These are phyloP conservation scores for Eucalyptus curtisii DNA, from an alignment of 345 rosid genomes.

Conservation along the genomic window DNA sequence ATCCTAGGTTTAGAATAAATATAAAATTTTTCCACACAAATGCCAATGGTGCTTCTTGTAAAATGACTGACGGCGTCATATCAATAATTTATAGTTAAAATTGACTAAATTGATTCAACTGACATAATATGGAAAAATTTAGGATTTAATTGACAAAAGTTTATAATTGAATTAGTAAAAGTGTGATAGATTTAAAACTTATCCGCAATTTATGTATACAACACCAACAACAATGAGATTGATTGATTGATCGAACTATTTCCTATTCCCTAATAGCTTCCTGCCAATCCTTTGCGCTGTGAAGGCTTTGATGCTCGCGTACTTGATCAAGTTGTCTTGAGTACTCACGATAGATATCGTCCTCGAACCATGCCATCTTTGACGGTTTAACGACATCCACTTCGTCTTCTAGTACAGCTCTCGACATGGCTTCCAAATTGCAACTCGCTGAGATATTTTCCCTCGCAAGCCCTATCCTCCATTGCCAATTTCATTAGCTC, in stretches of 20 bases:
- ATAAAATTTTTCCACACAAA: fast-evolving
- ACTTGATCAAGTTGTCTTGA: not conserved
- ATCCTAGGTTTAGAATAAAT: not conserved
- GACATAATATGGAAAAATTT: no score
- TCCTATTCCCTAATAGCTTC: not conserved
- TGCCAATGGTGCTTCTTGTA: fast-evolving
- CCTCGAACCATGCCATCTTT: not conserved
- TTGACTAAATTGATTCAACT: fast-evolving
- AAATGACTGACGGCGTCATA: fast-evolving
- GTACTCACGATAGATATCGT: not conserved
- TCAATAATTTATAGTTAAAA: fast-evolving
- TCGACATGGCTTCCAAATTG: not conserved
- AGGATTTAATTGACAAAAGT: no score
- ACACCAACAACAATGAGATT: not conserved
- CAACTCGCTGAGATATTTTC: not conserved
- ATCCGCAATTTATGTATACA: not conserved
- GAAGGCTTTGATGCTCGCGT: not conserved
- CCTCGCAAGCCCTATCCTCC: not conserved
- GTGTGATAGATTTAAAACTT: no score
- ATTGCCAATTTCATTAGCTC: not conserved
- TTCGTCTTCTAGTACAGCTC: not conserved
- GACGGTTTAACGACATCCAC: not conserved
- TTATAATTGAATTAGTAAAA: no score
- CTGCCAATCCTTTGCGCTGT: not conserved
- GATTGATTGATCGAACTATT: not conserved